Conservation (phyloP, 441 rosid genomes). For the Erysimum cheiri region DNA sequence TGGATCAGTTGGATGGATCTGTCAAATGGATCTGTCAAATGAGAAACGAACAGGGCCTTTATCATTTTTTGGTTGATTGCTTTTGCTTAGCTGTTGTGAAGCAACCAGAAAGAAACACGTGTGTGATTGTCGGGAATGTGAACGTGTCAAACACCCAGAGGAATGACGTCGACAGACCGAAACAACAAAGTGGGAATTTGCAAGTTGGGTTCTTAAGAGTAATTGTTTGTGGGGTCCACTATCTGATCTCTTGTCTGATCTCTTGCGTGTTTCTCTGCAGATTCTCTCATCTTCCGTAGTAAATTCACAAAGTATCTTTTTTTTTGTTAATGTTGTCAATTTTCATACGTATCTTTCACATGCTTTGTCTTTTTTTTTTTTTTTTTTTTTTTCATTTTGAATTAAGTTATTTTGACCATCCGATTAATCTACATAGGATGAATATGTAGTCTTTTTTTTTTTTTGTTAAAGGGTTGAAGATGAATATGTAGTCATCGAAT, state of each 20-base stretch:
- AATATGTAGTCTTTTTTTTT: too few relatives aligned
- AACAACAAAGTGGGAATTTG: not conserved
- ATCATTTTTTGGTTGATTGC: conserved; percentile 8
- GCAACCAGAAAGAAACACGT: not conserved
- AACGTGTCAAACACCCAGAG: conserved; percentile 29
- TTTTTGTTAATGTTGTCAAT: conserved; percentile 11
- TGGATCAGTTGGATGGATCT: too few relatives aligned
- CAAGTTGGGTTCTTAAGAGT: conserved; percentile 19
- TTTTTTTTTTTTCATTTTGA: too few relatives aligned
- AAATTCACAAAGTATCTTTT: conserved; percentile 14
- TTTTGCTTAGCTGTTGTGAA: conserved; percentile 14
- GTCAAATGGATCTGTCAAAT: too few relatives aligned
- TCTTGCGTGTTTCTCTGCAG: conserved; percentile 41
- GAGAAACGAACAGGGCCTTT: too few relatives aligned
- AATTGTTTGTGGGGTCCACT: conserved; percentile 30
- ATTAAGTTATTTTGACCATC: too few relatives aligned
- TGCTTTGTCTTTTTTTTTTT: conserved; percentile 17
- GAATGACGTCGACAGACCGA: conserved; percentile 13
- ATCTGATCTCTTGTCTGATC: conserved; percentile 42
- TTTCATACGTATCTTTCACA: conserved; percentile 38
- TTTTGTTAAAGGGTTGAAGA: too few relatives aligned
- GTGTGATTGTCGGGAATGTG: not conserved
- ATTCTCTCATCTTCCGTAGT: conserved; percentile 34
- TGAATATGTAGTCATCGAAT: too few relatives aligned
- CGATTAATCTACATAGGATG: too few relatives aligned